Conservation (phyloP, 164 flowering plant genomes). For the Annona cherimola region DNA sequence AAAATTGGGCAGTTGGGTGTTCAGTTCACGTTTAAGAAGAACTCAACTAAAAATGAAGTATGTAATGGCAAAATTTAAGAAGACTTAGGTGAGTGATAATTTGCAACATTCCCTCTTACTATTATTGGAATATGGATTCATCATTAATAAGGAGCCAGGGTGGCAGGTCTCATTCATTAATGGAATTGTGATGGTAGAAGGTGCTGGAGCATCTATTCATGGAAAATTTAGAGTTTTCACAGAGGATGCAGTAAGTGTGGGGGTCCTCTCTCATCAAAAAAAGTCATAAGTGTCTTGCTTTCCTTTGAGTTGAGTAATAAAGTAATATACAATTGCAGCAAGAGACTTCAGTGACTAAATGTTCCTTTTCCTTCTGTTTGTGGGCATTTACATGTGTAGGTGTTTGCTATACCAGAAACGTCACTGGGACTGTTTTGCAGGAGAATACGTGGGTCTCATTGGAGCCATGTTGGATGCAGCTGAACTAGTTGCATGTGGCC, state of each 20-base stretch:
- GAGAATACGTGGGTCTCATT: conserved; percentile 83
- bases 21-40: too few species aligned
- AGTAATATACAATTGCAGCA: too few species aligned
- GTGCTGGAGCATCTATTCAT: conserved; percentile 38
- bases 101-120: background rate
- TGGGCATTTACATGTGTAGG: conserved; percentile 36
- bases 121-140: background rate
- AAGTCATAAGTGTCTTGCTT: background rate
- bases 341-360: too few species aligned
- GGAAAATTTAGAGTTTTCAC: conserved; percentile 88
- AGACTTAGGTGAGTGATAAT: conserved; percentile 19
- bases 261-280: too few species aligned
- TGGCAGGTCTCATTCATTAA: conserved; percentile 74
- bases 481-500: conserved; percentile 90
- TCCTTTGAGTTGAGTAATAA: too few species aligned
- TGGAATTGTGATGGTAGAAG: conserved; percentile 95
- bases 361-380: too few species aligned
- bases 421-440: conserved; percentile 72
- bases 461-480: conserved; percentile 86
- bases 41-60: conserved; percentile 23
- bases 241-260: conserved; percentile 85
- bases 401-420: conserved; percentile 98
- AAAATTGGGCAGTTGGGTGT: too few species aligned
- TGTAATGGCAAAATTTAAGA: conserved; percentile 38
- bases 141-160: conserved; percentile 12